Conservation (phyloP, 345 rosid species). For the Zanthoxylum bungeanum region DNA sequence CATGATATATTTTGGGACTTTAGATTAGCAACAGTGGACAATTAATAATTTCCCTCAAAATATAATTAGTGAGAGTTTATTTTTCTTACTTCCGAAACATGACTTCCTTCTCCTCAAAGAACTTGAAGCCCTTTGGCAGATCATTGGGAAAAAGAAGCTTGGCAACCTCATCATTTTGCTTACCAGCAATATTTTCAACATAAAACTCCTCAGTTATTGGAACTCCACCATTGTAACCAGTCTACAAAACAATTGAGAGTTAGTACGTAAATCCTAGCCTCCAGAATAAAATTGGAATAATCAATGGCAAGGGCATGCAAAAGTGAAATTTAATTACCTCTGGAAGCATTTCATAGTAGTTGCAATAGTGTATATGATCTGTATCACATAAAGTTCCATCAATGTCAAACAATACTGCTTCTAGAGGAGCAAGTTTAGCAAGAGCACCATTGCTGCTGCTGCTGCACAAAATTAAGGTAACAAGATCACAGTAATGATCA, state of each 20-base stretch:
- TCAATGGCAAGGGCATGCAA: no score
- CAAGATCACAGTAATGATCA: neutral
- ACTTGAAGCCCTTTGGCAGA: conserved; percentile 52
- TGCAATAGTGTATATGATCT: conserved; percentile 70
- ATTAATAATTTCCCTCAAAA: no score
- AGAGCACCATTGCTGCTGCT: conserved; percentile 71
- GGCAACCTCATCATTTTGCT: conserved; percentile 76
- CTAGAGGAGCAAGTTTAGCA: conserved; percentile 60
- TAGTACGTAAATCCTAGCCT: no score
- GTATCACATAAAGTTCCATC: conserved; percentile 97
- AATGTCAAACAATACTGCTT: conserved; percentile 81
- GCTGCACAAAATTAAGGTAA: conserved; percentile 17
- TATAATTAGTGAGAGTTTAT: no score
- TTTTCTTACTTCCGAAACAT: conserved; percentile 70
- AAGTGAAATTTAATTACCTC: no score
- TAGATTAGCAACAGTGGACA: no score
- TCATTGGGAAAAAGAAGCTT: conserved; percentile 61
- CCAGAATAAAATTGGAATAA: no score
- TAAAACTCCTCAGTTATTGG: conserved; percentile 80
- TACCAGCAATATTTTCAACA: conserved; percentile 64
- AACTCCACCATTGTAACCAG: conserved; percentile 77
- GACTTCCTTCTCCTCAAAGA: conserved; percentile 78
- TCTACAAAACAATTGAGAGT: conserved; percentile 42
- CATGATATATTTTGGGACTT: no score
- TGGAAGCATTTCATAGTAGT: conserved; percentile 61